phyloP scores from a whole-genome alignment of 805 yeast genomes.

The Tetrapisispora phaffii region DNA sequence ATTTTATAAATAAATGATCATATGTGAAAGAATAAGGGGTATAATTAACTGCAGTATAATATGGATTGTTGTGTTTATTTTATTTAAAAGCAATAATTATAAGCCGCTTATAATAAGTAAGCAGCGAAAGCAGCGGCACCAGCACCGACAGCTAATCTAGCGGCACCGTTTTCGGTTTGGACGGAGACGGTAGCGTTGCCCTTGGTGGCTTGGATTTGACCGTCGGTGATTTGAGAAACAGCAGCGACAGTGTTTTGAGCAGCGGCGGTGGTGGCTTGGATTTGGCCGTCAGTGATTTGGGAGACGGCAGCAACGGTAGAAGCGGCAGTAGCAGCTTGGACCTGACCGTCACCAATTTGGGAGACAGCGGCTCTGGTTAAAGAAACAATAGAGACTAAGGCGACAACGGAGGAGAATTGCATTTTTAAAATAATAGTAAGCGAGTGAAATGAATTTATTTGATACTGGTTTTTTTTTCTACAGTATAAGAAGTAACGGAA shows the following conservation, averaged over 20 bases:
- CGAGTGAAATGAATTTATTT: not conserved
- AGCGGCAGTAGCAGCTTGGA: slow-evolving; percentile 13
- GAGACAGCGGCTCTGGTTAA: slow-evolving; percentile 4
- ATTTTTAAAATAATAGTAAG: not conserved
- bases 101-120: slow-evolving; percentile 19
- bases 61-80: too few relatives aligned
- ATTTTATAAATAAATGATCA: too few relatives aligned
- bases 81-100: not conserved
- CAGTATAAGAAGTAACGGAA: too few relatives aligned
- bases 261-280: slow-evolving; percentile 17
- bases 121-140: slow-evolving; percentile 28
- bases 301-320: slow-evolving; percentile 7
- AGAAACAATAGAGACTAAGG: slow-evolving; percentile 2
- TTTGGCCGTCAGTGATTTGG: slow-evolving; percentile 11
- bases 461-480: not conserved
- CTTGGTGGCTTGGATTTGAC: slow-evolving; percentile 33
- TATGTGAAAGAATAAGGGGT: too few relatives aligned
- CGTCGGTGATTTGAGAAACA: slow-evolving; percentile 34
- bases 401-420: slow-evolving; percentile 2
- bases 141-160: slow-evolving; percentile 16
- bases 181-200: slow-evolving; percentile 7
- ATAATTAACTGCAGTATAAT: too few relatives aligned
- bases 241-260: slow-evolving; percentile 19
- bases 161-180: slow-evolving; percentile 21
- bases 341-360: slow-evolving; percentile 11